These are phyloP conservation scores for Pleoardoris graminearum DNA, from an alignment of 2,329 filamentous ascomycete species.

Conservation along the genomic window DNA sequence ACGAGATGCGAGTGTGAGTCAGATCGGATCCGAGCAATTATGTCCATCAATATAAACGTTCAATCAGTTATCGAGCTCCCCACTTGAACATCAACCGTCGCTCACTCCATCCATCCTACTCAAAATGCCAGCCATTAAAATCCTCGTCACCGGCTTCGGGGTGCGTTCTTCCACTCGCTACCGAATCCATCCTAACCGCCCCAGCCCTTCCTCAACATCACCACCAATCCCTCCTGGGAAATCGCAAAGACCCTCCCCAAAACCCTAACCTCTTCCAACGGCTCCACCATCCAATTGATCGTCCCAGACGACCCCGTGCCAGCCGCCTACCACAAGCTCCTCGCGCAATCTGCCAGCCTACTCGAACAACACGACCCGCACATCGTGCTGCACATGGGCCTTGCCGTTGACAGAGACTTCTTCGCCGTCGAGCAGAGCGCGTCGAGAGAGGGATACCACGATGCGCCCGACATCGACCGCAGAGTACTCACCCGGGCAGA, in stretches of 20 bases:
- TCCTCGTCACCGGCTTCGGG: conserved; percentile 54
- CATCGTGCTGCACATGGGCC: conserved; percentile 76
- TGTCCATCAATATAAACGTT: background rate
- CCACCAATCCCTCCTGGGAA: conserved; percentile 79
- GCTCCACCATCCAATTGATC: conserved; percentile 58
- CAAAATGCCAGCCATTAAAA: too few relatives aligned
- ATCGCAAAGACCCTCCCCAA: conserved; percentile 67
- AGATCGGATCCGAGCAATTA: background rate
- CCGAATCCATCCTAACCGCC: conserved; percentile 5
- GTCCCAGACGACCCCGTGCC: conserved; percentile 68
- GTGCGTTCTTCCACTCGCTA: conserved; percentile 19
- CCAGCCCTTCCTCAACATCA: conserved; percentile 74
- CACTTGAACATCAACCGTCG: too few relatives aligned
- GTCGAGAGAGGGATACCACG: conserved; percentile 70
- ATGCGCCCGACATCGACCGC: conserved; percentile 70
- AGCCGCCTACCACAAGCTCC: conserved; percentile 71
- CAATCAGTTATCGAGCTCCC: background rate
- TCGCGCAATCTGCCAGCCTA: conserved; percentile 64
- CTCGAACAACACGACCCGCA: conserved; percentile 59
- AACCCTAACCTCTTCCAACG: conserved; percentile 11
- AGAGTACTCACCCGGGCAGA: conserved; percentile 36
- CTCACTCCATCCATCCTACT: too few relatives aligned
- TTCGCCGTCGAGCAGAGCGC: conserved; percentile 74
- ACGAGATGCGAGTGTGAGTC: background rate
- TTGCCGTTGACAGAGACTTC: conserved; percentile 66